Percentiles rank a stretch among this genome's conserved stretches.
Conservation (phyloP, 768 basidiomycete species). For the Dioszegia hungarica region DNA sequence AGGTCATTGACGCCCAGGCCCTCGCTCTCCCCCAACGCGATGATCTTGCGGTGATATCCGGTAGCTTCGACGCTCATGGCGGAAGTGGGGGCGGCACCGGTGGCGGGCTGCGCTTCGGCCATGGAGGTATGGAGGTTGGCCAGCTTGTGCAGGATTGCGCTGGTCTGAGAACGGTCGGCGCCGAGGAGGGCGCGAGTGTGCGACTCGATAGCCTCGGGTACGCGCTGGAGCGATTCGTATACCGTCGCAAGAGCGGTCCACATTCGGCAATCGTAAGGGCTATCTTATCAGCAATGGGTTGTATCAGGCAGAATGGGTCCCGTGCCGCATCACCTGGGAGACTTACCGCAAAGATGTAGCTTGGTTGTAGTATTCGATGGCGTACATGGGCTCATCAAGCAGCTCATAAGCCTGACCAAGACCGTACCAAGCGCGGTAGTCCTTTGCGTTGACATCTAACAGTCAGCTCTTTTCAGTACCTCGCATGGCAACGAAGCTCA, state of each 20-base stretch:
- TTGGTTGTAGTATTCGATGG: constrained; percentile 91
- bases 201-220: constrained; percentile 81
- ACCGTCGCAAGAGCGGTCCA: constrained; percentile 94
- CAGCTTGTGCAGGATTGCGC: constrained; percentile 43
- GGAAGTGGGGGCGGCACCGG: constrained; percentile 44
- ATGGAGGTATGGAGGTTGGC: constrained; percentile 36
- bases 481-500: constrained; percentile 53
- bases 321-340: constrained; percentile 16
- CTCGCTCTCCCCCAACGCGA: constrained; percentile 46
- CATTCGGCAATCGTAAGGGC: constrained; percentile 92
- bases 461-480: background rate
- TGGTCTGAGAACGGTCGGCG: constrained; percentile 43
- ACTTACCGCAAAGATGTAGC: constrained; percentile 80
- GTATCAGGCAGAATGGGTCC: background rate
- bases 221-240: constrained; percentile 70
- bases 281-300: constrained; percentile 4
- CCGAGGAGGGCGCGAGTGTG: constrained; percentile 72
- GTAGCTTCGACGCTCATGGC: constrained; percentile 61
- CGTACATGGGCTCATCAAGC: constrained; percentile 93
- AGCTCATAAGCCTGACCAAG: constrained; percentile 97
- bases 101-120: constrained; percentile 12
- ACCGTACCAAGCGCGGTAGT: constrained; percentile 97
- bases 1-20: constrained; percentile 56
- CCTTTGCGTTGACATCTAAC: constrained; percentile 88
- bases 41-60: constrained; percentile 68